phyloP scores from a whole-genome alignment of 768 basidiomycete genomes.

The Hypholoma sublateritium region DNA sequence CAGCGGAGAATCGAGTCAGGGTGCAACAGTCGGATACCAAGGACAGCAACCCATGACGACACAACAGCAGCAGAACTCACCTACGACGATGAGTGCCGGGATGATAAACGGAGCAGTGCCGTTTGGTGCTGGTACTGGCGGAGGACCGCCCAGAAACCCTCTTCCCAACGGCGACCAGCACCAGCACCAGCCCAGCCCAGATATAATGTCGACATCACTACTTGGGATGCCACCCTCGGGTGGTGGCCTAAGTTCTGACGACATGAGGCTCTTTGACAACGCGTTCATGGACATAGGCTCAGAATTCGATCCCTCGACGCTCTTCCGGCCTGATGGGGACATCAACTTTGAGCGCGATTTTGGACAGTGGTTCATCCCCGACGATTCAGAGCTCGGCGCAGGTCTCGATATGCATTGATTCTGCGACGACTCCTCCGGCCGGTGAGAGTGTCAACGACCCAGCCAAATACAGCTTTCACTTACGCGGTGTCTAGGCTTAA shows the following conservation, averaged over 20 bases:
- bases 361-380: conserved; percentile 72
- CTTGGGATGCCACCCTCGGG: conserved; percentile 4
- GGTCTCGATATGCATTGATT: conserved; percentile 33
- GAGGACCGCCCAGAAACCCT: not conserved
- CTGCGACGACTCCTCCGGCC: not conserved
- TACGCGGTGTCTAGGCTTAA: too few species aligned
- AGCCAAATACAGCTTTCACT: too few species aligned
- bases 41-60: conserved; percentile 3
- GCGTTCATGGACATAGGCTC: conserved; percentile 11
- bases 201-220: conserved; percentile 3
- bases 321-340: conserved; percentile 47
- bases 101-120: not conserved
- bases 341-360: conserved; percentile 75
- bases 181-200: conserved; percentile 9
- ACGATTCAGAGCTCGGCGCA: conserved; percentile 32
- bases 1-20: too few species aligned
- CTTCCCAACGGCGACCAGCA: conserved; percentile 3
- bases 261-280: conserved; percentile 1
- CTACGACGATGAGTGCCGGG: not conserved
- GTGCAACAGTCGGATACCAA: not conserved
- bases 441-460: not conserved
- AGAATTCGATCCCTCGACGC: conserved; percentile 33
- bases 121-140: not conserved
- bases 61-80: not conserved
- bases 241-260: not conserved